phyloP scores from a whole-genome alignment of 768 basidiomycete genomes.

The Tephrocybe sp. region DNA sequence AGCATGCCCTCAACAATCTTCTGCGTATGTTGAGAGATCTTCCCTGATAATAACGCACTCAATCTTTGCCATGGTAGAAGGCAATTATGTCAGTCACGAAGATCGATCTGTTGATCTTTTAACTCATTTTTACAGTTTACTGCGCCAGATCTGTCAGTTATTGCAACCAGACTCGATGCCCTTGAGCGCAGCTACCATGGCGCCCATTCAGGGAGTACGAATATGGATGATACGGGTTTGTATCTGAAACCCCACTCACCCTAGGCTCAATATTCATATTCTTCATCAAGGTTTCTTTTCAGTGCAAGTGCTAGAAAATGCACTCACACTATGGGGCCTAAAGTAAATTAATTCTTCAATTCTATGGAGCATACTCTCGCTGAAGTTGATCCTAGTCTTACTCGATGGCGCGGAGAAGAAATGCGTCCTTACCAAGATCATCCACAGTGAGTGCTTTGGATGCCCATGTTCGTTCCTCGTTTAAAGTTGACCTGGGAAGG shows the following conservation, averaged over 20 bases:
- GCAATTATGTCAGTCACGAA: slow-evolving; percentile 36
- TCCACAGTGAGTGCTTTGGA: slow-evolving; percentile 59
- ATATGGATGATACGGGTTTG: slow-evolving; percentile 90
- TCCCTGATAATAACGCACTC: slow-evolving; percentile 12
- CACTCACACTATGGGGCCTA: slow-evolving; percentile 81
- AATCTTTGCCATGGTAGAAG: slow-evolving; percentile 27
- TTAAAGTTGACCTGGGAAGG: slow-evolving; percentile 33
- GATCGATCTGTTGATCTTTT: neutral
- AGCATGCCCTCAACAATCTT: slow-evolving; percentile 80
- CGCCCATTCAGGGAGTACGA: slow-evolving; percentile 52
- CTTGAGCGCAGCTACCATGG: slow-evolving; percentile 62
- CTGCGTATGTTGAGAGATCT: slow-evolving; percentile 52
- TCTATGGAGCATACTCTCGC: slow-evolving; percentile 5
- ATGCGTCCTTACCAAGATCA: slow-evolving; percentile 73
- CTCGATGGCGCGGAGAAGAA: slow-evolving; percentile 80
- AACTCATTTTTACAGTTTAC: slow-evolving; percentile 53
- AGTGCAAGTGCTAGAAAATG: slow-evolving; percentile 83
- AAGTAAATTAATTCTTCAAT: slow-evolving; percentile 43
- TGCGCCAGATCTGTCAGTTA: slow-evolving; percentile 72
- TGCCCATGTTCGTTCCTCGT: neutral
- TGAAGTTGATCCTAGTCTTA: slow-evolving; percentile 47
- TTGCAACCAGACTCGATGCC: slow-evolving; percentile 65
- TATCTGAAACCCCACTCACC: neutral
- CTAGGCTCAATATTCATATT: neutral
- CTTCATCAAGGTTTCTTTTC: slow-evolving; percentile 77